Evolutionary conservation across 352 stramenopile genomes (phyloP).

Genomic region (Globisporangium nagaii): DNA sequence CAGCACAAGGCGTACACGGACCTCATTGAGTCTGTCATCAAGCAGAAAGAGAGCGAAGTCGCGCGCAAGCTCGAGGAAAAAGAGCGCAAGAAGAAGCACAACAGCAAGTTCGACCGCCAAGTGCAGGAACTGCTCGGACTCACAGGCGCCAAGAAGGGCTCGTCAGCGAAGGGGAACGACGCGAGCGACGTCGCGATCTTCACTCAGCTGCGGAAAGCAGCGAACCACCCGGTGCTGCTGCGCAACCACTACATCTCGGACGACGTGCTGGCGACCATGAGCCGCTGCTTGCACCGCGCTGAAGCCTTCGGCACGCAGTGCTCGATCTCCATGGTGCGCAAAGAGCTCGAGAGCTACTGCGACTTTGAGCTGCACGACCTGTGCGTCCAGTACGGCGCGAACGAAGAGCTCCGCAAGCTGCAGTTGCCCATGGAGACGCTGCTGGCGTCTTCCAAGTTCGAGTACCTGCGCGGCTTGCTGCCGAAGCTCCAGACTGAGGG

Average conservation of each 20-base stretch:
- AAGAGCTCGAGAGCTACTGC: constrained; percentile 91
- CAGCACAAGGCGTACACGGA: constrained; percentile 88
- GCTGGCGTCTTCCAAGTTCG: constrained; percentile 94
- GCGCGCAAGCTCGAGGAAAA: constrained; percentile 44
- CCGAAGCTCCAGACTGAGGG: constrained; percentile 82
- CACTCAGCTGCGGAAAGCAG: constrained; percentile 95
- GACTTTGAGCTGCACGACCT: constrained; percentile 96
- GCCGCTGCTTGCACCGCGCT: constrained; percentile 63
- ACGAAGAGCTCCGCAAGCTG: constrained; percentile 77
- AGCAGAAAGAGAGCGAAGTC: constrained; percentile 43
- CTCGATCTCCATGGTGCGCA: constrained; percentile 76
- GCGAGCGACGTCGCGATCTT: constrained; percentile 80
- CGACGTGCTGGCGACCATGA: constrained; percentile 79
- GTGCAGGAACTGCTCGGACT: constrained; percentile 39
- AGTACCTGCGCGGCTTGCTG: constrained; percentile 84
- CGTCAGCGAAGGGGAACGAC: neutral
- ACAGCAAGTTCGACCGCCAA: constrained; percentile 35
- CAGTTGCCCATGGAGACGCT: constrained; percentile 86
- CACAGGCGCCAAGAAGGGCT: constrained; percentile 3
- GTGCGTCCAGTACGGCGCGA: constrained; percentile 83
- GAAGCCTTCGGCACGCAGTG: constrained; percentile 86
- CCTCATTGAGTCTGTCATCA: constrained; percentile 60
- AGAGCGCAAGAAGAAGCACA: constrained; percentile 52
- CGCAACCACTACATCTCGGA: constrained; percentile 73
- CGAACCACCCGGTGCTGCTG: constrained; percentile 96